A percentile compares a stretch with the other conserved stretches of the same genome.
These are phyloP conservation scores for Blastocladiella britannica DNA, from an alignment of 192 early-diverging fungal genomes.

Conservation along the genomic window DNA sequence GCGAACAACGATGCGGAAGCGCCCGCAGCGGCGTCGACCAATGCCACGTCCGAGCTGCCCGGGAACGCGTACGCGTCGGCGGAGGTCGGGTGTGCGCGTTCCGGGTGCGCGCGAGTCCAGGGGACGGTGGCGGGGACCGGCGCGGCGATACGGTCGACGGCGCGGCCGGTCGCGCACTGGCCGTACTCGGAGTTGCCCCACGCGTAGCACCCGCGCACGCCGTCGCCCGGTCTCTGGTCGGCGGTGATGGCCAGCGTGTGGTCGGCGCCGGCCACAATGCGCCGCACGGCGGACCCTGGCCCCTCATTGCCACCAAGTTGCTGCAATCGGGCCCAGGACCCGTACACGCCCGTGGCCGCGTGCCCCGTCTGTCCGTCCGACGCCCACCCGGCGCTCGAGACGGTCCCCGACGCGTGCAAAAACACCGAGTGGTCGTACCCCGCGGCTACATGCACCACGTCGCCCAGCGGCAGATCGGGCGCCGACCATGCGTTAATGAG, in stretches of 20 bases:
- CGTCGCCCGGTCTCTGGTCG: too few species aligned
- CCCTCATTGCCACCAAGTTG: too few species aligned
- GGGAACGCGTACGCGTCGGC: too few species aligned
- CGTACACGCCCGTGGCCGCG: neutral
- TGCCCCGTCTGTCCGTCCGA: neutral
- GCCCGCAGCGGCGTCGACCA: too few species aligned
- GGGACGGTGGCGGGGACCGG: too few species aligned
- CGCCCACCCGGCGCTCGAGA: neutral
- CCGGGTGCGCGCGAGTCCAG: too few species aligned
- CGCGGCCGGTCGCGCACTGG: neutral
- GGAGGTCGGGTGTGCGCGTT: too few species aligned
- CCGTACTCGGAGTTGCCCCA: neutral
- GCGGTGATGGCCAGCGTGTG: neutral
- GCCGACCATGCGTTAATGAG: neutral
- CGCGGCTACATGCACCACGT: neutral
- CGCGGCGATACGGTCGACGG: neutral
- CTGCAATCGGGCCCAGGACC: neutral
- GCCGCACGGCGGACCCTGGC: too few species aligned
- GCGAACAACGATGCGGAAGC: too few species aligned
- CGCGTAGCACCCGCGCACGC: neutral
- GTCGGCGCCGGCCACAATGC: neutral
- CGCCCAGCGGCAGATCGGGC: neutral
- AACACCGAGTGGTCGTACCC: neutral
- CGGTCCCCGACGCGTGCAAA: neutral
- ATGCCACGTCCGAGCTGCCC: too few species aligned